phyloP scores from a whole-genome alignment of 2,329 filamentous ascomycete species.

The Paecilomyces sp. region DNA sequence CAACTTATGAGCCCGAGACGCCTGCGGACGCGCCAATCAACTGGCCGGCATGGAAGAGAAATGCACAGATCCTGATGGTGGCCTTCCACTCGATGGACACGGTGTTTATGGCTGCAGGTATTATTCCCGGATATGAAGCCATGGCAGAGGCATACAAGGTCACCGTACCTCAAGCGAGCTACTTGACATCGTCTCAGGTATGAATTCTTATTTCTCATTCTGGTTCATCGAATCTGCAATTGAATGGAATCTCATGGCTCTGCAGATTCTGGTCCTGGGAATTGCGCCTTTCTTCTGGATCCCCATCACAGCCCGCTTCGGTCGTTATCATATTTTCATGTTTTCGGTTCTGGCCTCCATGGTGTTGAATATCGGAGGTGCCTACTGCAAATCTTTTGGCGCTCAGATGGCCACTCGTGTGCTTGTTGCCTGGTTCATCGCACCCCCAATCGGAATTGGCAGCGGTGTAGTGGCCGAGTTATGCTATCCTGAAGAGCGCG shows the following conservation, averaged over 20 bases:
- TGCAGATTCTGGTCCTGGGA: conserved; percentile 45
- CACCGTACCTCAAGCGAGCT: conserved; percentile 42
- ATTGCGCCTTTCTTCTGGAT: conserved; percentile 49
- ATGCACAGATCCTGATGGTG: conserved; percentile 45
- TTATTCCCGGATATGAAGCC: conserved; percentile 46
- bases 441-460: conserved; percentile 44
- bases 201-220: background rate
- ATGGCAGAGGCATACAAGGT: conserved; percentile 45
- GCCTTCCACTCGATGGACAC: conserved; percentile 50
- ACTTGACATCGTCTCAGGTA: conserved; percentile 45
- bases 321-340: conserved; percentile 47
- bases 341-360: conserved; percentile 41
- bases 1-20: background rate
- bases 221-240: background rate
- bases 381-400: conserved; percentile 39
- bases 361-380: conserved; percentile 48
- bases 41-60: conserved; percentile 46
- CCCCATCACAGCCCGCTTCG: conserved; percentile 46
- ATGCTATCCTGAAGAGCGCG: conserved; percentile 47
- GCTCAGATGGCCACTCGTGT: conserved; percentile 44
- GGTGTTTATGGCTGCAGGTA: conserved; percentile 45
- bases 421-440: conserved; percentile 46
- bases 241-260: background rate
- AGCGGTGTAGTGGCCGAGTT: conserved; percentile 48
- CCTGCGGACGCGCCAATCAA: conserved; percentile 22